A percentile compares a stretch with the other conserved stretches of the same genome.
These are phyloP conservation scores for Aspergillus felis DNA, from an alignment of 2,329 filamentous ascomycete genomes.

Conservation along the genomic window DNA sequence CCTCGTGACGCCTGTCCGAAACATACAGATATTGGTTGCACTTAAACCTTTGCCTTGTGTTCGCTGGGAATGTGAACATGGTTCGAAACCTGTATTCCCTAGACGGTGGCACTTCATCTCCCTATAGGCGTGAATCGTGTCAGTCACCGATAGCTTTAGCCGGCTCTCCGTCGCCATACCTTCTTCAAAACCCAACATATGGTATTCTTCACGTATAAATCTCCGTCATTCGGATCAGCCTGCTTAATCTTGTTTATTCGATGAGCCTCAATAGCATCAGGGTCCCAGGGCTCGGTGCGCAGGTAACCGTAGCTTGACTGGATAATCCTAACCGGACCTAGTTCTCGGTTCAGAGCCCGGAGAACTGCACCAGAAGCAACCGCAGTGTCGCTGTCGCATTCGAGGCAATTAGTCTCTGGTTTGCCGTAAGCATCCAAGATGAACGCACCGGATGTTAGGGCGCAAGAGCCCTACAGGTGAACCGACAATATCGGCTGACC, in stretches of 20 bases:
- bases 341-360: conserved; percentile 25
- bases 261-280: conserved; percentile 6
- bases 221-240: conserved; percentile 12
- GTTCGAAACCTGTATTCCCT: too few relatives aligned
- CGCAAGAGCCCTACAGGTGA: background rate
- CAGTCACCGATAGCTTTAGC: too few relatives aligned
- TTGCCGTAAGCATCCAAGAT: background rate
- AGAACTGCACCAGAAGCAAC: conserved; percentile 30
- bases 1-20: too few relatives aligned
- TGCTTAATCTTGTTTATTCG: conserved; percentile 3
- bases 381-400: conserved; percentile 16
- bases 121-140: background rate
- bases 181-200: conserved; percentile 21
- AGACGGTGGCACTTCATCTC: background rate
- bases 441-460: background rate
- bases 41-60: too few relatives aligned
- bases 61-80: too few relatives aligned
- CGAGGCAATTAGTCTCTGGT: background rate
- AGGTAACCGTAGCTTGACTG: conserved; percentile 28
- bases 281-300: conserved; percentile 13
- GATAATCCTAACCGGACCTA: conserved; percentile 21
- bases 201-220: conserved; percentile 18
- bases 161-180: conserved; percentile 2
- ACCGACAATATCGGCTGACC: too few relatives aligned
- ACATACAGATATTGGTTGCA: too few relatives aligned